Base-by-base conservation (phyloP, 106 monocot genomes). In the Acanthochlamys bracteata region DNA sequence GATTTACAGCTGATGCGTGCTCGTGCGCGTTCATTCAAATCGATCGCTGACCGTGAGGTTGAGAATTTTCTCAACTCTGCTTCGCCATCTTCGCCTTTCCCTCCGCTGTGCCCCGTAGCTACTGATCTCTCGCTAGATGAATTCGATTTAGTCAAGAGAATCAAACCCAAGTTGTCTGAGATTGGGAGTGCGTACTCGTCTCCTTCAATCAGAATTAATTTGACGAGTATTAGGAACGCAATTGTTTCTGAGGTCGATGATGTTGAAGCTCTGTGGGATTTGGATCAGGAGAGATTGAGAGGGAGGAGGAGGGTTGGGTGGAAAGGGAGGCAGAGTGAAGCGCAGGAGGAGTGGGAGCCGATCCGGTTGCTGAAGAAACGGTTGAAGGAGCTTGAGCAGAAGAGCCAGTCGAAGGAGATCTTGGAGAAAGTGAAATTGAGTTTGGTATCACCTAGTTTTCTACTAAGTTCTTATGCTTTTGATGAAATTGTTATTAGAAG, bases 1-100 rank as follows among this genome's bases (percentile, higher is more conserved):
- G 96, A 99, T 64, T 74, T 99, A 57, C 74, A 72, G 46, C 73
- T 89, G 20, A 99, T 99, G 67, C 80, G 85, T 4, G 83, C 81
- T 16, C 65, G 92, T 17, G 98, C 98, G 0, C 76, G 64, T 49
- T 83, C 84, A 25, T 76, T 91, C 80, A 83, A 73, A 74, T 55
- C 64, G 40, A 75, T 83, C 41, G 96, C 96, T 55, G 98, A 98
- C 67, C 84, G 92, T 4, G 98, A 92, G 80, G 85, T 98, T 10
- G 96, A 91, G 81, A 91, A 88, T 42, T 85, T 98, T 66, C 73
- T 92, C 56, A 69, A 77, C 55, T 76, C 88, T 9, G 74, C 80
- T 10, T 45, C 75, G 24, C 16, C 73, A 17, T 56, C 63, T 53
- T 63, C 71, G 56, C 42, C 55, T 15, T 16, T 70, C 17, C 39